A percentile compares a stretch with the other conserved stretches of the same genome.
Conservation (phyloP, 305 asterid genomes). For the Solanum hybrid region DNA sequence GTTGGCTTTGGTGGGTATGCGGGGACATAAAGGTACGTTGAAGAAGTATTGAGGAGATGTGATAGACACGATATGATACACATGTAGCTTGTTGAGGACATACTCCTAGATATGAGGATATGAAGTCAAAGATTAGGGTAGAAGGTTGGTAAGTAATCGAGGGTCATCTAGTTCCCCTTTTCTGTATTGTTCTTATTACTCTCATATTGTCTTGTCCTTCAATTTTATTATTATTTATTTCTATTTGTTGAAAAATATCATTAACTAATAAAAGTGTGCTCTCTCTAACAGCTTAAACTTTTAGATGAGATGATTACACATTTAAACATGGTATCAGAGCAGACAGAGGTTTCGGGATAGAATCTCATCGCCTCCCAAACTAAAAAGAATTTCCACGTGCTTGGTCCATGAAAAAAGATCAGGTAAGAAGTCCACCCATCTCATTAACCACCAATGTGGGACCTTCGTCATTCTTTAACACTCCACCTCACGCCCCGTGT, state of each 20-base stretch:
- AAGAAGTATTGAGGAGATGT: neutral
- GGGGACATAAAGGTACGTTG: neutral
- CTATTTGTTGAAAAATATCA: neutral
- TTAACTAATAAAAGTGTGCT: neutral
- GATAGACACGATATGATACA: neutral
- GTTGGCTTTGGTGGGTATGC: neutral
- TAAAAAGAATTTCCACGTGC: neutral
- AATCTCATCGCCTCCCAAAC: neutral
- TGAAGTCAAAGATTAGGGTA: neutral
- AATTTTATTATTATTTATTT: too few species aligned
- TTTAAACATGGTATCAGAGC: neutral
- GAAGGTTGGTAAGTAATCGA: neutral
- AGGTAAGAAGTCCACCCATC: neutral
- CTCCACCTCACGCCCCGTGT: neutral
- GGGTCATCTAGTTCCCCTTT: neutral
- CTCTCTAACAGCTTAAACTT: too few species aligned
- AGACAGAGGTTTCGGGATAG: neutral
- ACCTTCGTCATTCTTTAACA: neutral
- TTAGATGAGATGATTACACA: too few species aligned
- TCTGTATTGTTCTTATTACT: neutral
- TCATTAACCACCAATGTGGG: neutral
- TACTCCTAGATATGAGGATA: neutral
- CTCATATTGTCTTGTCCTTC: neutral
- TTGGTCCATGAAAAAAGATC: neutral
- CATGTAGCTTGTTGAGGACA: neutral